Evolutionary conservation across 2,329 filamentous ascomycete genomes (phyloP), one percentile per base, ranked within the genome.

Genomic region (Cladosporium halotolerans): DNA sequence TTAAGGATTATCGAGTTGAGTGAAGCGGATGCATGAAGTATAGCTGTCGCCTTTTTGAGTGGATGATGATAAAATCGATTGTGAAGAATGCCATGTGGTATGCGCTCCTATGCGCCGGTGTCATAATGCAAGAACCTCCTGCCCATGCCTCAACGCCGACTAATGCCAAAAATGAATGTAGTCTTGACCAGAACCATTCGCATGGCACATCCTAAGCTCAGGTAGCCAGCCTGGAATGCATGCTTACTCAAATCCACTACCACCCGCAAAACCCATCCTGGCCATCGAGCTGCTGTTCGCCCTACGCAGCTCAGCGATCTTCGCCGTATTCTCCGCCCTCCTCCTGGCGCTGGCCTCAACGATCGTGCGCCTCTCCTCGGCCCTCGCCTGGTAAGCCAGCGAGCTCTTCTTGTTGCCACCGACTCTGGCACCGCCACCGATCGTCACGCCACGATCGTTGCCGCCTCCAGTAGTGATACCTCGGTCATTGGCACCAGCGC

Each of bases 371-470:
- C 80, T 73, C 69, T 83, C 80, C 61, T 75, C 76, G 64, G 82
- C 80, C 52, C 81, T 69, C 2, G 79, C 78, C 56, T 79, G 79
- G 16, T 79, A 82, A 58, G 82, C 81, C 9, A 83, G 79, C 43
- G 78, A 78, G 28, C 76, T 80, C 70, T 78, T 81, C 63, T 80
- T 81, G n/a, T 74, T 76, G 3, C 77, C 76, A 11, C 78, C 76
- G 49, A 70, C 72, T 56, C 73, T 68, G 10, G 76, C 67, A 3
- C 61, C 61, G 3, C 52, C 52, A 1, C 71, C 68, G 59, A 52
- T 72, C 62, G 63, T 78, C 10, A 79, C 70, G 18, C 70, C 63
- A 58, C 68, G 53, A 59, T 67, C 63, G 44, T 64, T 68, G 14
- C 59, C 55, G 2, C 39, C 16, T 10, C 32, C 40, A 9, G 41